Conservation (phyloP, 2,329 filamentous ascomycete genomes). For the Fusarium algeriense region DNA sequence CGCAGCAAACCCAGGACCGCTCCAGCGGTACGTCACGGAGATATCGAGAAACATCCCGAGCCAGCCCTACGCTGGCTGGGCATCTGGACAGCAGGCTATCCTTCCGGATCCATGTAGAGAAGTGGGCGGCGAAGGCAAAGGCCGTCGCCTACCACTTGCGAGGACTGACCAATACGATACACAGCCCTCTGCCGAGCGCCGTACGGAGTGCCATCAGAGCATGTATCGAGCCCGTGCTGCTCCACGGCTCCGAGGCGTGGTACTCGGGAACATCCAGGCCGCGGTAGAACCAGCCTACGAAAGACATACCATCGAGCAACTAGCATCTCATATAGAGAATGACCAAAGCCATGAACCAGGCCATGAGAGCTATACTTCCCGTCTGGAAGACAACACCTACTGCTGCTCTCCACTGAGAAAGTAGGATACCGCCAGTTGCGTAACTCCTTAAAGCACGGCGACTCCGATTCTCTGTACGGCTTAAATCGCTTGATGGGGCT, state of each 20-base stretch:
- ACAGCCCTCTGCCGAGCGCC: neutral
- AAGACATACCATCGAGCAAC: neutral
- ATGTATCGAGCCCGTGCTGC: neutral
- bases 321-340: neutral
- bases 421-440: neutral
- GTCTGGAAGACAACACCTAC: neutral
- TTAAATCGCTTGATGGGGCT: neutral
- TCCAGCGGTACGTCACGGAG: neutral
- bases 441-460: neutral
- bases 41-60: neutral
- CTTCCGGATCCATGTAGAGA: neutral
- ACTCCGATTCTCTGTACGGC: neutral
- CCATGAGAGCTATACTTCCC: neutral
- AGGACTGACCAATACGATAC: neutral
- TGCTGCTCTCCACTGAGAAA: neutral
- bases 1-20: neutral
- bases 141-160: neutral
- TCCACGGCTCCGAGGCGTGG: neutral
- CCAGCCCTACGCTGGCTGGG: neutral
- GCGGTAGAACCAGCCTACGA: neutral
- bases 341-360: neutral
- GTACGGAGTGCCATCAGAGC: neutral
- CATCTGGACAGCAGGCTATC: neutral
- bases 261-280: neutral
- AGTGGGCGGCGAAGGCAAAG: neutral